phyloP scores from a whole-genome alignment of 2,329 filamentous ascomycete species.

The Lachnellula hyalina region DNA sequence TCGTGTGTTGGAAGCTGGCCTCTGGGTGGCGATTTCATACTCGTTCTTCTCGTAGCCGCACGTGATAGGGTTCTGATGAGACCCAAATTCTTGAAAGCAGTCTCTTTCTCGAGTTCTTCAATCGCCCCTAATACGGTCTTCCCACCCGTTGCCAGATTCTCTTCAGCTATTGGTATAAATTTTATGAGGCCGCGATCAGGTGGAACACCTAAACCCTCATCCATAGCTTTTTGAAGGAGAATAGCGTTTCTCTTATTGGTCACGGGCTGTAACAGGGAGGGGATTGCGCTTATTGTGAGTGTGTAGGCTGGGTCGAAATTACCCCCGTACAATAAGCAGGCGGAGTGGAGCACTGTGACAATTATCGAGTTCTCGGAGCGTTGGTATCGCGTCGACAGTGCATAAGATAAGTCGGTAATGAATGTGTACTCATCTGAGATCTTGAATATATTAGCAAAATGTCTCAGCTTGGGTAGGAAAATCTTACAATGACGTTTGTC shows the following conservation, averaged over 20 bases:
- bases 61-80: conserved; percentile 18
- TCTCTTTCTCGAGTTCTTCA: conserved; percentile 40
- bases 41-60: conserved; percentile 29
- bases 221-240: conserved; percentile 71
- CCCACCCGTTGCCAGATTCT: conserved; percentile 66
- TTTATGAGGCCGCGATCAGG: conserved; percentile 65
- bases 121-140: conserved; percentile 65
- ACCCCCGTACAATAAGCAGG: conserved; percentile 68
- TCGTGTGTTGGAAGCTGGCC: conserved; percentile 23
- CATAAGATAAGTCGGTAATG: conserved; percentile 66
- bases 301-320: conserved; percentile 76
- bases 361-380: conserved; percentile 68
- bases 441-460: conserved; percentile 37
- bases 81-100: conserved; percentile 5
- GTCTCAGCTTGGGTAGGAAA: conserved; percentile 18
- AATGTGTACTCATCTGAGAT: conserved; percentile 71
- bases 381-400: conserved; percentile 70
- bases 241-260: conserved; percentile 77
- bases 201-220: conserved; percentile 62
- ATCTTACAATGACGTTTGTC: conserved; percentile 56
- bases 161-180: conserved; percentile 65
- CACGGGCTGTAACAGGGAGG: conserved; percentile 61
- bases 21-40: conserved; percentile 33
- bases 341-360: conserved; percentile 69
- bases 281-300: conserved; percentile 66